Conservation (phyloP, 805 yeast species). For the Cyberlindnera sargentensis region DNA sequence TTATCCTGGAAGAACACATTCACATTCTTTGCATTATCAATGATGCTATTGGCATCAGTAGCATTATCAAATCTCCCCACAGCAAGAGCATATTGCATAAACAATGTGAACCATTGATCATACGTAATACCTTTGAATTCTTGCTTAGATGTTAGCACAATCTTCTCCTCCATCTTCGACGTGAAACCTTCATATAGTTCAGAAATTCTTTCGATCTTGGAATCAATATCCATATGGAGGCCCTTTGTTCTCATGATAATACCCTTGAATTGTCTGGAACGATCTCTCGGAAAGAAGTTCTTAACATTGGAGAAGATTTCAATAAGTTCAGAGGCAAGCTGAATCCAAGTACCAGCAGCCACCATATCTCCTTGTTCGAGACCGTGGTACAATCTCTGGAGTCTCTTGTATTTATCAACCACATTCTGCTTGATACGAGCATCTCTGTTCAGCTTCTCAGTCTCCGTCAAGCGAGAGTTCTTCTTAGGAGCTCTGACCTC, state of each 20-base stretch:
- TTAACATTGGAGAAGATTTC: conserved; percentile 75
- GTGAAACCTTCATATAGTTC: conserved; percentile 53
- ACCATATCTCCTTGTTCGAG: conserved; percentile 44
- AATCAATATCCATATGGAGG: conserved; percentile 60
- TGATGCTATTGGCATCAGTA: conserved; percentile 60
- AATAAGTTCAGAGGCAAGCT: conserved; percentile 72
- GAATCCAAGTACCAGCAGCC: conserved; percentile 77
- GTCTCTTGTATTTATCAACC: conserved; percentile 45
- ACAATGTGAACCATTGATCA: conserved; percentile 79
- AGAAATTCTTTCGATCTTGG: conserved; percentile 61
- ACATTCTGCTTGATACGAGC: conserved; percentile 51
- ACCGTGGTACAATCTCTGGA: conserved; percentile 45
- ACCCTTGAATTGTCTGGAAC: conserved; percentile 63
- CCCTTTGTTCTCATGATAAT: conserved; percentile 56
- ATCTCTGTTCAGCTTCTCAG: conserved; percentile 50
- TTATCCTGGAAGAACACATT: conserved; percentile 71
- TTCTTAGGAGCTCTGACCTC: conserved; percentile 22
- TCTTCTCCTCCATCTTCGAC: conserved; percentile 34
- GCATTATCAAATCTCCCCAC: conserved; percentile 52
- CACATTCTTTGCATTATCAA: conserved; percentile 69
- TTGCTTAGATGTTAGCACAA: conserved; percentile 39
- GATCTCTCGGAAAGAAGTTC: conserved; percentile 72
- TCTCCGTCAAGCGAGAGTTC: conserved; percentile 27
- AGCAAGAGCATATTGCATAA: conserved; percentile 70
- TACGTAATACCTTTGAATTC: conserved; percentile 71